Base-by-base conservation (phyloP, 2,329 filamentous ascomycete species). In the Claviceps cyperi region DNA sequence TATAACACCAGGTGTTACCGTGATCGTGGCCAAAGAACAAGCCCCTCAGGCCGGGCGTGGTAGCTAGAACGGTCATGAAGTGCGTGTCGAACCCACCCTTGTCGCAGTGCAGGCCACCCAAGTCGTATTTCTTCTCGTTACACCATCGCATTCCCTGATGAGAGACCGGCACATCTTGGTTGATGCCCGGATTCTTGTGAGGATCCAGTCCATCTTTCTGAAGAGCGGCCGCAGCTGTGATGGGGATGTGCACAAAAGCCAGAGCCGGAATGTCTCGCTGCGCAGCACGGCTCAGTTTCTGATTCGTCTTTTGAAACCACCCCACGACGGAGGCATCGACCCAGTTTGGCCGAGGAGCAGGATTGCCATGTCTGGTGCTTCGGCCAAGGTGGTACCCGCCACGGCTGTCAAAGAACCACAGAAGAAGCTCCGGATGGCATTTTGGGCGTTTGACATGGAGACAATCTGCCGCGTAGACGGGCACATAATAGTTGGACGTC, bases 401-500 rank as follows among this genome's bases (percentile, higher is more conserved):
- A 14, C 75, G 71, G 51, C 72, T 77, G 58, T 87, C 84, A 56
- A 88, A 86, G 64, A 86, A 86, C 80, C 81, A 88, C 1, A 88
- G 66, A 0, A 87, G 57, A 22, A 73, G 55, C 45, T 65, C 64
- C 0, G 70, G 69, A 0, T 46, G 35, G 43, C 48, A 50, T 8
- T 32, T 19, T 13, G 3, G 6, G 6, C 9, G 19, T 36, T 36
- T 50, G 15, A 52, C 48, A 4, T 58, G 50, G 5, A 50, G 54
- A 52, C 71, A 73, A 6, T 60, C 54, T 2, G 59, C 50, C 0
- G 64, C 57, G 35, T 70, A 72, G 1, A 75, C 68, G 0, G 69
- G 68, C 0, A 75, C 57, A 50, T 71, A 68, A 56, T 74, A 74
- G 46, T 76, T 76, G 11, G 72, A 69, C 0, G 68, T 57, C 0